A percentile compares a stretch with the other conserved stretches of the same genome.
These are phyloP conservation scores for Metschnikowia bowlesiae DNA, from an alignment of 805 yeast species.

Conservation along the genomic window DNA sequence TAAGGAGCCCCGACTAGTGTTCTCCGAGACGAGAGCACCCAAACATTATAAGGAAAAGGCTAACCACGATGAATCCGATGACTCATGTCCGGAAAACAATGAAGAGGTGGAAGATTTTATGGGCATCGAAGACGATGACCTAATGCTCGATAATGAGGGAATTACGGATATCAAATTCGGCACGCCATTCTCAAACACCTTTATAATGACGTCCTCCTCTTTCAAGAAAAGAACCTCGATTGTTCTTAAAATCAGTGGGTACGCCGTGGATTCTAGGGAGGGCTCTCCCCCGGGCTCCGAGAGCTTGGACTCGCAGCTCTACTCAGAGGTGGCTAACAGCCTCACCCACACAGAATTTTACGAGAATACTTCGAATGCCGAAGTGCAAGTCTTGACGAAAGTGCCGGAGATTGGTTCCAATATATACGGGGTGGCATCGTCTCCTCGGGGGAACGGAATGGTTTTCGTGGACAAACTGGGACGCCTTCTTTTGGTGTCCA, in stretches of 20 bases:
- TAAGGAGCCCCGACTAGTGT: slow-evolving; percentile 36
- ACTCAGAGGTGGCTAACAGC: background rate
- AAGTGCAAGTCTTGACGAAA: slow-evolving; percentile 40
- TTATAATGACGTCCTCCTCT: slow-evolving; percentile 36
- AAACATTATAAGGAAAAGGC: slow-evolving; percentile 11
- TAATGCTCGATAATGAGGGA: slow-evolving; percentile 74
- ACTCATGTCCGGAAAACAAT: slow-evolving; percentile 11
- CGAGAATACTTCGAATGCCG: slow-evolving; percentile 18
- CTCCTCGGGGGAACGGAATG: slow-evolving; percentile 83
- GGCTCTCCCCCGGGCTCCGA: background rate
- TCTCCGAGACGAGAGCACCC: slow-evolving; percentile 25
- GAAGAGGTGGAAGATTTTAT: slow-evolving; percentile 9
- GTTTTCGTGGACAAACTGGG: slow-evolving; percentile 82
- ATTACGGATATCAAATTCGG: slow-evolving; percentile 73
- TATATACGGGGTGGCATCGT: slow-evolving; percentile 67
- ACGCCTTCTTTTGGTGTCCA: slow-evolving; percentile 59
- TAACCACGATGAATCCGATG: slow-evolving; percentile 12
- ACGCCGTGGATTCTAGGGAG: slow-evolving; percentile 43
- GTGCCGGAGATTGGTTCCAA: slow-evolving; percentile 78
- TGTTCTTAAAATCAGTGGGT: slow-evolving; percentile 31
- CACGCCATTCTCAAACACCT: slow-evolving; percentile 28
- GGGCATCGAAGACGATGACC: slow-evolving; percentile 17
- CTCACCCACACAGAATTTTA: slow-evolving; percentile 4
- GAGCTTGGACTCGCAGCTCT: background rate
- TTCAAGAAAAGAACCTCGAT: slow-evolving; percentile 30